Base-by-base conservation (phyloP, 352 stramenopile species). In the Pythium sukuiense region DNA sequence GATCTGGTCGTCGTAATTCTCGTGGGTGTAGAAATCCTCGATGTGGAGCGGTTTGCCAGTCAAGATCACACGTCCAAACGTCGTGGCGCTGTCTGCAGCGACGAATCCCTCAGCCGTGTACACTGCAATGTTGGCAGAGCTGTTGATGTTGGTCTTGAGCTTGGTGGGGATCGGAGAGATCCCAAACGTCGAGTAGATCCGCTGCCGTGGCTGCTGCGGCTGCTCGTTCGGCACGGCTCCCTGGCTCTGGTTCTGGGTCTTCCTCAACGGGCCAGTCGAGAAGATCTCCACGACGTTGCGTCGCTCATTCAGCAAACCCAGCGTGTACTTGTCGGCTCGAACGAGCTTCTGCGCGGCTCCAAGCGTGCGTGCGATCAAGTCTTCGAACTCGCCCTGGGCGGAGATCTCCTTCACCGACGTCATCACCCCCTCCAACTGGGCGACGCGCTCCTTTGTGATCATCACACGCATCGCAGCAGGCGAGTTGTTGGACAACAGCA, bases 41-140 rank as follows among this genome's bases (percentile, higher is more conserved):
- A 88, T 87, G 39, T 76, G 63, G 52, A 87, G 73, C 55, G 70
- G 69, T 59, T 82, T 80, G 18, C 68, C 80, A 2, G 81, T 87
- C 82, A 90, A 85, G 63, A 89, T 73, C 27, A 91, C 82, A 18
- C 81, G 82, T 3, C 77, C 80, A 46, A 82, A 91, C 9, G 83
- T 83, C 26, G 82, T 91, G 0, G 80, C 69, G 49, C 79, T 87
- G 55, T 91, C 82, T 0, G 77, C 75, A 1, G 76, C 60, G 6
- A 88, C 67, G 29, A 86, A 84, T 18, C 82, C 82, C 70, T 91
- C 82, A 35, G 74, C 83, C 1, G 67, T 68, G 53, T 83, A 83
- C 33, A 61, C 39, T 16, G 61, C 61, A 2, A 29, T 18, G 12
- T 24, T 29, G 11, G 53, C 26, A 5, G 41, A 43, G 37, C 37